Base-by-base conservation (phyloP, 2,329 filamentous ascomycete species). In the Talaromyces islandicus region DNA sequence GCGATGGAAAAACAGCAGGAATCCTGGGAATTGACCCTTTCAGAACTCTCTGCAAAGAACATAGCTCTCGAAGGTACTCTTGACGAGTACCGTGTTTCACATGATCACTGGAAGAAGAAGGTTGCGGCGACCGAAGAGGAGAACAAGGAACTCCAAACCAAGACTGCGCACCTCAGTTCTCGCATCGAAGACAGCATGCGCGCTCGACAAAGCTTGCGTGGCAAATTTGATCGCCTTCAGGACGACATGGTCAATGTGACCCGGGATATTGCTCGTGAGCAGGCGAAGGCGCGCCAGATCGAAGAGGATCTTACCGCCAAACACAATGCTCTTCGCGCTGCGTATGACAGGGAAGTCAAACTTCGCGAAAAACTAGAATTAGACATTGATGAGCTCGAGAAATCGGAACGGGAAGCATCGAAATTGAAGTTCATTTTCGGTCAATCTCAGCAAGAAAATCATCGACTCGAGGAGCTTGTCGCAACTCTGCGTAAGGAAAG, bases 101-200 rank as follows among this genome's bases (percentile, higher is more conserved):
- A 80, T 56, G 80, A 82, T 64, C 83, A 83, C 64, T 85, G 85
- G 79, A 82, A 83, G 52, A 75, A 80, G 51, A 82, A 87, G 61
- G 78, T 85, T 10, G 82, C 87, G 54, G 76, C 81, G 32, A 80
- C 80, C 53, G 81, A 80, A 64, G 74, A 76, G 50, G 83, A 85
- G 64, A 92, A 90, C 66, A 90, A 88, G 72, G 87, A 88, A 64
- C 80, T 97, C 60, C 86, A 87, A 66, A 86, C 85, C 70, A 86
- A 87, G 30, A 85, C 96, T 60, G 85, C 88, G 63, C 88, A 86
- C 24, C 81, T 96, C 59, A 86, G 87, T 63, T 84, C 84, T 52
- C 92, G 96, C 70, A 85, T 94, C 48, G 88, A 94, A 69, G 92
- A 96, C 76, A 93, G 91, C 69, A 87, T 92, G 69, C 86, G 88